These are phyloP conservation scores for Apostasia shenzhenica DNA, from an alignment of 106 monocot genomes.

Conservation along the genomic window DNA sequence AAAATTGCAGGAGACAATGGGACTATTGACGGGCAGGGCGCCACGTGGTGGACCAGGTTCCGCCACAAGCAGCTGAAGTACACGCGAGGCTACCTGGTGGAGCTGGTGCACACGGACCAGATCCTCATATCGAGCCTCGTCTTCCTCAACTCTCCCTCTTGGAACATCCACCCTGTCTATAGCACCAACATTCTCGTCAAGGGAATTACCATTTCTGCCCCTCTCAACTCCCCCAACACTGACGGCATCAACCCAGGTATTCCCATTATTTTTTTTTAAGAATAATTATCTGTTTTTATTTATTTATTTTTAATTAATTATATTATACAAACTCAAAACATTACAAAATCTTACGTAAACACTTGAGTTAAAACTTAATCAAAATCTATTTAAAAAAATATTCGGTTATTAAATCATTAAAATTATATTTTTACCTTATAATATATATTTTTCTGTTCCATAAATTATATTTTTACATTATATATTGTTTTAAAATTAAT, in stretches of 20 bases:
- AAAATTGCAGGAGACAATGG: constrained; percentile 55
- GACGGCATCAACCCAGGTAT: constrained; percentile 90
- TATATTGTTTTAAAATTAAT: no score
- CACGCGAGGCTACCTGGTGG: constrained; percentile 74
- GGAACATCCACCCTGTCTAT: constrained; percentile 98
- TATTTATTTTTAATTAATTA: no score
- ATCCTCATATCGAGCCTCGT: constrained; percentile 80
- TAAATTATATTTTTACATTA: no score
- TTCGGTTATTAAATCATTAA: no score
- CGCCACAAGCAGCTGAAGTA: constrained; percentile 40
- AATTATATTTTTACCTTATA: no score
- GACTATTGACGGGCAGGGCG: constrained; percentile 73
- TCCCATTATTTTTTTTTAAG: no score
- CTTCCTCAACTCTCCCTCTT: constrained; percentile 70
- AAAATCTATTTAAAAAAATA: no score
- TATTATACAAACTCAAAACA: no score
- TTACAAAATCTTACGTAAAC: no score
- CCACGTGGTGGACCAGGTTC: constrained; percentile 60
- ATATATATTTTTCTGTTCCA: no score
- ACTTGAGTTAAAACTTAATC: no score
- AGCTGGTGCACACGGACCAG: constrained; percentile 60
- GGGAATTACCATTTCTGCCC: constrained; percentile 82
- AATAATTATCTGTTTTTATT: no score
- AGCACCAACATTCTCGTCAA: constrained; percentile 79
- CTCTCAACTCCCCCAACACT: constrained; percentile 78